Evolutionary conservation across 441 rosid genomes (phyloP).

Genomic region (Aleurites moluccanus): DNA sequence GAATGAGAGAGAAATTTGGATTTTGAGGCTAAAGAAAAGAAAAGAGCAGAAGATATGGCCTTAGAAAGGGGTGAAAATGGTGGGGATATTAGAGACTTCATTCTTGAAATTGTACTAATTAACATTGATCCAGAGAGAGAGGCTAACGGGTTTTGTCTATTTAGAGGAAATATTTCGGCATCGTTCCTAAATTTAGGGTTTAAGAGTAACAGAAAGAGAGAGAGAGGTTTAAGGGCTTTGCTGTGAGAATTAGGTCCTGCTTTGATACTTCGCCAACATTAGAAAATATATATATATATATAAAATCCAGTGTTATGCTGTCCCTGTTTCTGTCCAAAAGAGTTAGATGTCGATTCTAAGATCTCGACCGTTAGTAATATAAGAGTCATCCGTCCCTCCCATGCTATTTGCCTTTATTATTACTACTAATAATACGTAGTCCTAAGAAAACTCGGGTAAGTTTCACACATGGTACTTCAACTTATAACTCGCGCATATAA

Average conservation of each 20-base stretch:
- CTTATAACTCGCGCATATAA: no score
- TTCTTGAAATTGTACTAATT: constrained; percentile 32
- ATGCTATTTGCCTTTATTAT: no score
- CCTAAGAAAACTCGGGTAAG: no score
- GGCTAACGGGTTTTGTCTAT: not conserved
- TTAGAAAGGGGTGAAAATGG: constrained; percentile 32
- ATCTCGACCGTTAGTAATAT: no score
- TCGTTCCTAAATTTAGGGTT: constrained; percentile 10
- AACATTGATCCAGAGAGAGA: constrained; percentile 17
- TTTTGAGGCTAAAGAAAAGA: constrained; percentile 24
- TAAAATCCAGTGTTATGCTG: no score
- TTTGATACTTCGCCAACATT: no score
- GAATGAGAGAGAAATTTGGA: constrained; percentile 18
- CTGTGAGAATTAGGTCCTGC: not conserved
- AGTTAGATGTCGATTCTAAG: no score
- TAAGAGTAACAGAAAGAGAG: not conserved
- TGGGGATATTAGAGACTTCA: constrained; percentile 40
- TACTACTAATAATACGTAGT: no score
- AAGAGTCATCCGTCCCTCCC: no score
- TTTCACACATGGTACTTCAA: no score
- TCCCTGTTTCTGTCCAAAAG: no score
- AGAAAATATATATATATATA: no score
- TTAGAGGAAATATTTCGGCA: not conserved
- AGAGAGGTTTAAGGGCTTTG: constrained; percentile 8
- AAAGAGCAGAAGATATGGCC: constrained; percentile 17